phyloP scores from a whole-genome alignment of 441 rosid genomes.

The Populus tomentosa region DNA sequence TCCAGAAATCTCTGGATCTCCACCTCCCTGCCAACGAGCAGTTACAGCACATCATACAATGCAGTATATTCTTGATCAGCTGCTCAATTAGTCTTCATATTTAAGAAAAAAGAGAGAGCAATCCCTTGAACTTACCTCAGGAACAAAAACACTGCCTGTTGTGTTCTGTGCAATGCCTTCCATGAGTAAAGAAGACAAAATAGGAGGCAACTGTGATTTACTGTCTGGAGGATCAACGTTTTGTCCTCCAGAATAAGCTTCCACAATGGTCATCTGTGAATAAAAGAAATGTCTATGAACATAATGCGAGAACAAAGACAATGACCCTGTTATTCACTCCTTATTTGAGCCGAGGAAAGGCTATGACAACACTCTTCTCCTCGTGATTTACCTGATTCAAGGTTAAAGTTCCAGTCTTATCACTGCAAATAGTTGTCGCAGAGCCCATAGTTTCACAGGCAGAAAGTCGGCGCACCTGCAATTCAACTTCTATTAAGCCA shows the following conservation, averaged over 20 bases:
- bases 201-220: conserved; percentile 46
- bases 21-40: conserved; percentile 53
- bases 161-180: conserved; percentile 88
- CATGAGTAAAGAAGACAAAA: conserved; percentile 43
- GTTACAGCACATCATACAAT: neutral
- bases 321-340: neutral
- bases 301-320: neutral
- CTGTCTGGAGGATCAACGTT: conserved; percentile 58
- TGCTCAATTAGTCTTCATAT: neutral
- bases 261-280: conserved; percentile 83
- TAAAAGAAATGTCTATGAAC: conserved; percentile 6
- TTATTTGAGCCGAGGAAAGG: neutral
- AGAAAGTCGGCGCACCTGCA: conserved; percentile 94
- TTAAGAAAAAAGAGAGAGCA: neutral
- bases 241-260: conserved; percentile 58
- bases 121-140: conserved; percentile 45
- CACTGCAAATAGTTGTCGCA: conserved; percentile 98
- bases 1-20: conserved; percentile 81
- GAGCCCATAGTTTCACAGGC: conserved; percentile 99
- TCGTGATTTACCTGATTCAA: conserved; percentile 57
- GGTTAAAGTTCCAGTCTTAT: conserved; percentile 97
- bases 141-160: conserved; percentile 72
- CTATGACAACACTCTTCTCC: neutral
- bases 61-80: neutral
- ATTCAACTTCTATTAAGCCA: conserved; percentile 17